Base-by-base conservation (phyloP, 192 early-diverging fungal genomes). In the Podila epicladia region DNA sequence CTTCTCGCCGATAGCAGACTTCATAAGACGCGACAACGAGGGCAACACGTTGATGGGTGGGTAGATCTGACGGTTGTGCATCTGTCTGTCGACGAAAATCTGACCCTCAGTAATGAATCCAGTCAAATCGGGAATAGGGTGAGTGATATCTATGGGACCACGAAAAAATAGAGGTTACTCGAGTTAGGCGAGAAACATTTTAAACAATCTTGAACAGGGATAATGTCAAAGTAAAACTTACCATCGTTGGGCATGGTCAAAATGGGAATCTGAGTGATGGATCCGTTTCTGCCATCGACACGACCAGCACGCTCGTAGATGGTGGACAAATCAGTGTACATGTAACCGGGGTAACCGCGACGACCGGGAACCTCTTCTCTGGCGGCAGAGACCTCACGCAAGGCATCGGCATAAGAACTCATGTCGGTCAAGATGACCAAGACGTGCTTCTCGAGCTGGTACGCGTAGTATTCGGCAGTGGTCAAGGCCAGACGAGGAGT, bases 51-150 rank as follows among this genome's bases (percentile, higher is more conserved):
- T 99, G 89, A 98, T 99, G 11, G 98, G 98, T 75, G 98, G 98
- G 88, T 99, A 99, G 74, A 99, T 97, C 88, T 97, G 98, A 71
- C 98, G 94, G 86, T 99, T 99, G 86, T 98, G 86, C 70, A 99
- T 90, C 88, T 98, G 97, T 69, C 98, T 94, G 87, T 99, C 98
- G 58, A 99, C 90, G 85, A 96, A 99, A 75, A 99, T 99, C 88
- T 99, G 98, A 26, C 98, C 98, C 88, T 99, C 98, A 24, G 98
- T 99, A 89, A 99, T 99, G 80, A 97, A 99, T 41, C 98, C 98
- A 41, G 98, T 99, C 88, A 99, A 93, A 90, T 99, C 98, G 6
- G 98, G 98, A 84, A 99, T 98, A 55, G 98, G 98, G 82, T 99
- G 98, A 41, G 98, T 99, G 71, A 99, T 99, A 89, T 99, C 96